phyloP scores from a whole-genome alignment of 1,284 basidiomycete species.

The Meripilus lineatus region DNA sequence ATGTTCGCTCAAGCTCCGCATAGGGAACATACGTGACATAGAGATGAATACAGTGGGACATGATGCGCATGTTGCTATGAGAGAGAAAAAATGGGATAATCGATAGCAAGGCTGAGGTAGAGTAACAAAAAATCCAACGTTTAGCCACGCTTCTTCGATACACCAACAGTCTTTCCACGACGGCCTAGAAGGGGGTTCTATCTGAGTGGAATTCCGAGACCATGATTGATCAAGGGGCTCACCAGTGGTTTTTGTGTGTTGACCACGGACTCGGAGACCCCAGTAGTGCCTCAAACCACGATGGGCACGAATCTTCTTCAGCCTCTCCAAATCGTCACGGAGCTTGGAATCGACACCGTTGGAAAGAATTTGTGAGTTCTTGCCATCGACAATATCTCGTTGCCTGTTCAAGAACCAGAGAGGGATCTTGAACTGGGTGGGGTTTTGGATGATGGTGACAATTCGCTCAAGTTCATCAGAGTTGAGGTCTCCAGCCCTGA shows the following conservation, averaged over 20 bases:
- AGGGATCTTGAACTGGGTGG: constrained; percentile 99
- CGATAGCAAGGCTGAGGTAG: constrained; percentile 2
- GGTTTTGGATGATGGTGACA: constrained; percentile 99
- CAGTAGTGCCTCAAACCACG: constrained; percentile 98
- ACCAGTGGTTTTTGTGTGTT: constrained; percentile 99
- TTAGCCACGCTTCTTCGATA: constrained; percentile 88
- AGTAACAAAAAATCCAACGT: constrained; percentile 17
- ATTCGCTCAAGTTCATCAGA: constrained; percentile 98
- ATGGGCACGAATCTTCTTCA: constrained; percentile 99
- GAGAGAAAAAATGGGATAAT: constrained; percentile 6
- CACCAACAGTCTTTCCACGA: constrained; percentile 90
- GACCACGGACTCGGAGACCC: constrained; percentile 93
- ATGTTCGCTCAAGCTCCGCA: too few species aligned
- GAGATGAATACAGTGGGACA: too few species aligned
- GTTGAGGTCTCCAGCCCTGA: constrained; percentile 89
- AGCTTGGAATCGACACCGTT: constrained; percentile 98
- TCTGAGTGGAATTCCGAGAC: background rate
- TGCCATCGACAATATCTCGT: constrained; percentile 97
- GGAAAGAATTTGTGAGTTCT: constrained; percentile 94
- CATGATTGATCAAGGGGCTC: constrained; percentile 22
- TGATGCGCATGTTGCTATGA: constrained; percentile 6
- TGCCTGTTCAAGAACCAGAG: constrained; percentile 99
- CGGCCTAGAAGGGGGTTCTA: constrained; percentile 47
- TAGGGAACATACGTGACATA: too few species aligned
- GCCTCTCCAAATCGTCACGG: constrained; percentile 95